Conservation (phyloP, 192 early-diverging fungal genomes). For the Anaeromyces robustus region DNA sequence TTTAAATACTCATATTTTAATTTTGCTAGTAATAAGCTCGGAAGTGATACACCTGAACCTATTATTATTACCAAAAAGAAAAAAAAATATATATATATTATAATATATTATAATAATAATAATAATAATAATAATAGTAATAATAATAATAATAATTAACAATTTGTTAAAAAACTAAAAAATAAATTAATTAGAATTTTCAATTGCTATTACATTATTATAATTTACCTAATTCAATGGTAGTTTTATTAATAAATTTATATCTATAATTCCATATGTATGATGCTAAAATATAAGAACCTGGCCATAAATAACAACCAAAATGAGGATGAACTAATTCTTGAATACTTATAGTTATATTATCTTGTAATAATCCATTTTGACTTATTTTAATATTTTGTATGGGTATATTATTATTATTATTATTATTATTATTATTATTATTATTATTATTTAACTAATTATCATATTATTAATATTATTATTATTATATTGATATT, state of each 20-base stretch:
- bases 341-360: neutral
- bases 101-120: too few species aligned
- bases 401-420: neutral
- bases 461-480: too few species aligned
- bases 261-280: conserved; percentile 24
- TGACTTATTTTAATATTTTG: neutral
- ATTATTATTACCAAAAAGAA: too few species aligned
- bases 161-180: too few species aligned
- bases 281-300: conserved; percentile 42
- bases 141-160: too few species aligned
- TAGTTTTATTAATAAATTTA: conserved; percentile 1
- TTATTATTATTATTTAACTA: too few species aligned
- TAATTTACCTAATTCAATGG: neutral
- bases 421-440: neutral
- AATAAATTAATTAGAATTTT: too few species aligned
- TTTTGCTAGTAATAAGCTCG: conserved; percentile 27
- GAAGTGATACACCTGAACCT: conserved; percentile 49
- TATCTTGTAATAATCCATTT: neutral
- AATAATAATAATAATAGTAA: too few species aligned
- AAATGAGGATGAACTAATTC: conserved; percentile 37
- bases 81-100: too few species aligned
- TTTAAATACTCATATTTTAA: neutral
- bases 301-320: conserved; percentile 60
- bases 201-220: too few species aligned
- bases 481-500: too few species aligned